These are phyloP conservation scores for Teunomyces stri DNA, from an alignment of 805 yeast genomes.

Conservation along the genomic window DNA sequence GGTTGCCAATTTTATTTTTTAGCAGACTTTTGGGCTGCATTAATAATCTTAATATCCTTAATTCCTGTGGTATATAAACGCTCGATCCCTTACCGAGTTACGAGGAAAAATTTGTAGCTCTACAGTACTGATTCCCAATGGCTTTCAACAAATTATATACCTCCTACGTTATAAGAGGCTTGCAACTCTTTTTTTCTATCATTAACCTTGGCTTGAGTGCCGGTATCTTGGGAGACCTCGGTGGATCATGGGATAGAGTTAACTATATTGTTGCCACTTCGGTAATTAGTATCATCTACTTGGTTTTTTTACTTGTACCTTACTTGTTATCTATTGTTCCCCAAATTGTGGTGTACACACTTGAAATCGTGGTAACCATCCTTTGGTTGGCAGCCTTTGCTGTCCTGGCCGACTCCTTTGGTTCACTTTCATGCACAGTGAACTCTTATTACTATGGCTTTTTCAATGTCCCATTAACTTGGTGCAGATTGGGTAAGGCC, in stretches of 20 bases:
- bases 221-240: constrained; percentile 5
- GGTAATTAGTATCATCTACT: constrained; percentile 9
- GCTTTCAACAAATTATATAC: background rate
- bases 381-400: constrained; percentile 26
- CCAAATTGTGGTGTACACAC: constrained; percentile 9
- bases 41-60: background rate
- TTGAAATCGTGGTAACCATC: constrained; percentile 16
- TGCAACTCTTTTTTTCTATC: constrained; percentile 16
- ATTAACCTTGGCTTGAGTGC: constrained; percentile 17
- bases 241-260: constrained; percentile 3
- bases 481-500: constrained; percentile 22
- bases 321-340: constrained; percentile 10
- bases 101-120: too few species aligned
- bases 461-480: constrained; percentile 1
- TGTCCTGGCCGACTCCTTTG: constrained; percentile 17
- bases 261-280: constrained; percentile 12
- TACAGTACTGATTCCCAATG: background rate
- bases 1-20: background rate
- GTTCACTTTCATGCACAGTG: constrained; percentile 9
- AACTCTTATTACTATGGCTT: background rate
- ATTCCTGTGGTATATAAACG: background rate
- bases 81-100: background rate
- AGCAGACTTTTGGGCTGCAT: background rate
- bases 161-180: constrained; percentile 4
- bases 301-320: constrained; percentile 8